Conservation (phyloP, 257 asterid genomes). For the Solanum ossicruentum region DNA sequence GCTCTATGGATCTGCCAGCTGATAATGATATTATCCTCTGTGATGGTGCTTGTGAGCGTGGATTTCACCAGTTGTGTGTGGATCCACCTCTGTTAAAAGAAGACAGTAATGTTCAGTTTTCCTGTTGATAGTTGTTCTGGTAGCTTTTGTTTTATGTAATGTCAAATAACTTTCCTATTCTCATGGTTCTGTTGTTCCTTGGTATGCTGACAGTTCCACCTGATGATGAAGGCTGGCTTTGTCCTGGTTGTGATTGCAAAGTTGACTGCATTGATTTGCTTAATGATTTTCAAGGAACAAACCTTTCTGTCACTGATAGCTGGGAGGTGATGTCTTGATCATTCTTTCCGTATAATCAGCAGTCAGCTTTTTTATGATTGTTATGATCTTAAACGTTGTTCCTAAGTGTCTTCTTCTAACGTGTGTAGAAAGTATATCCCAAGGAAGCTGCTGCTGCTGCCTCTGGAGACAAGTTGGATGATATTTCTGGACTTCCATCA, state of each 20-base stretch:
- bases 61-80: constrained; percentile 90
- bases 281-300: constrained; percentile 56
- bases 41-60: constrained; percentile 97
- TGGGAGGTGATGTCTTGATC: constrained; percentile 77
- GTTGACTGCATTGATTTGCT: constrained; percentile 72
- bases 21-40: constrained; percentile 93
- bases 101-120: constrained; percentile 42
- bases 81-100: constrained; percentile 85
- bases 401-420: constrained; percentile 16
- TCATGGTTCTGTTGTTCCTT: constrained; percentile 2
- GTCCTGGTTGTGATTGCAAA: constrained; percentile 99
- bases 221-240: constrained; percentile 94
- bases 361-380: neutral
- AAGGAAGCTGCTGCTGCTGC: constrained; percentile 86
- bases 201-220: constrained; percentile 67
- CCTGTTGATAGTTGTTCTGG: constrained; percentile 5
- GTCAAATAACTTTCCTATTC: neutral
- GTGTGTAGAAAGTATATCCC: constrained; percentile 77
- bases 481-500: constrained; percentile 40
- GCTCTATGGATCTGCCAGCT: constrained; percentile 63
- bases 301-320: constrained; percentile 45
- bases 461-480: constrained; percentile 59
- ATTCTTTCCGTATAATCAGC: neutral
- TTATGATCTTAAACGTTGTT: neutral
- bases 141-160: neutral